Evolutionary conservation across 495 filamentous ascomycete species (phyloP), one percentile per base, ranked within the genome.

Genomic region (Xylaria curta): DNA sequence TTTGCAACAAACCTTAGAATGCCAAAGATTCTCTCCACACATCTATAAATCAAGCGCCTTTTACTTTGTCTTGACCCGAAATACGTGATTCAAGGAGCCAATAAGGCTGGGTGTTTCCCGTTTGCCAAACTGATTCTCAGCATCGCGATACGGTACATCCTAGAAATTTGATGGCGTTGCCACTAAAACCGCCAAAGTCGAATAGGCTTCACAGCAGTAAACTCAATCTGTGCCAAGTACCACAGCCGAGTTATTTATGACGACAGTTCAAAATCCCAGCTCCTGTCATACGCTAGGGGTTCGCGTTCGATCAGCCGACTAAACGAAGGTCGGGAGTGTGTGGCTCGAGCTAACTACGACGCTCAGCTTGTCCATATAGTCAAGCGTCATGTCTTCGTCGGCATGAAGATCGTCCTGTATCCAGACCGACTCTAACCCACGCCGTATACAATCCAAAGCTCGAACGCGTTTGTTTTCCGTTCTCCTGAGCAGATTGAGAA

Each of bases 341-440:
- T 28, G 49, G 70, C 75, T 76, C 49, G 65, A 73, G 68, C 75
- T 76, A 46, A 82, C 74, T 19, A 82, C 68, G 54, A 60, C 72
- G 53, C 67, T 76, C 49, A 83, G 21, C 70, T 76, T 76, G 24
- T 76, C 72, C 67, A 73, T 72, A 51, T 83, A 83, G 51, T 79
- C 69, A 28, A 79, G 49, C 36, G 19, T 33, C 21, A 36, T 63
- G 15, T 69, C 66, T 28, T 69, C 21, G 24, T 78, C 72, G 2
- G 77, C 79, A 49, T 69, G 53, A 12, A 83, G 77, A 56, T 83
- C 81, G 59, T 82, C 78, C 68, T 81, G 80, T 40, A 78, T 79
- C 81, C 79, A 82, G 17, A 80, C 63, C 7, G 75, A 79, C 53
- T 81, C 74, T 38, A 83, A 54, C 60, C 82, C 49, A 28, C 73